Evolutionary conservation across 2,329 filamentous ascomycete genomes (phyloP).

Genomic region (Myrmaecium sp.): DNA sequence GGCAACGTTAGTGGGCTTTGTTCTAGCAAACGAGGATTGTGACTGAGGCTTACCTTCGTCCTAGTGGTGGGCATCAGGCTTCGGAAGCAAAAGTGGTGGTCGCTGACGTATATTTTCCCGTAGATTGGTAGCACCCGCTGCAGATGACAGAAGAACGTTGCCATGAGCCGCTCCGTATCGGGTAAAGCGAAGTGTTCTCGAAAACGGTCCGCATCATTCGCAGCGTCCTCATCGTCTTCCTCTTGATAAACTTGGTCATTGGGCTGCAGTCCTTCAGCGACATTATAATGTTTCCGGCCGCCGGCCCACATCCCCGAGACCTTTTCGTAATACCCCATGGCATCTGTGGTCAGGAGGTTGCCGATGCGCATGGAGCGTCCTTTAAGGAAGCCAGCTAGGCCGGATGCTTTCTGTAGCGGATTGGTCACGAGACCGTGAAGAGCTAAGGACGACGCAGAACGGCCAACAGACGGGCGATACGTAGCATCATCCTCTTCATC

Average conservation of each 20-base stretch:
- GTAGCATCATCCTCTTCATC: conserved; percentile 15
- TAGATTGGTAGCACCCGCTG: conserved; percentile 80
- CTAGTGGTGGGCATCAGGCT: conserved; percentile 77
- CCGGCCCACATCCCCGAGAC: conserved; percentile 96
- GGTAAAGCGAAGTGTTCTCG: conserved; percentile 83
- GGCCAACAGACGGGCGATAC: conserved; percentile 10
- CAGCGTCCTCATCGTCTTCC: conserved; percentile 38
- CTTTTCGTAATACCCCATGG: conserved; percentile 92
- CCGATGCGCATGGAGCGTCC: conserved; percentile 68
- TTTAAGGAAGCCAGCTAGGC: conserved; percentile 68
- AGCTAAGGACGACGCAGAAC: conserved; percentile 31
- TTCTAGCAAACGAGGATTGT: conserved; percentile 1
- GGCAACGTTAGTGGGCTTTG: conserved; percentile 3
- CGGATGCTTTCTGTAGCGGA: conserved; percentile 67
- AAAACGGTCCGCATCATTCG: conserved; percentile 50
- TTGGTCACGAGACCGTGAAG: conserved; percentile 48
- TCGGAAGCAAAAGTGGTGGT: conserved; percentile 78
- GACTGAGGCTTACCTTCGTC: conserved; percentile 57
- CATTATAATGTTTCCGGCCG: conserved; percentile 74
- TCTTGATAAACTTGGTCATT: conserved; percentile 44
- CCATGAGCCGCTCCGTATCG: conserved; percentile 62
- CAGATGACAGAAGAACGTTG: conserved; percentile 86
- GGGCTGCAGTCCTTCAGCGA: conserved; percentile 45
- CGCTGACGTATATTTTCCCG: conserved; percentile 90
- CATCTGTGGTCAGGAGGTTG: conserved; percentile 67